Percentiles rank a stretch among this genome's conserved stretches.
Conservation (phyloP, 345 rosid genomes). For the Ceriops tagal region DNA sequence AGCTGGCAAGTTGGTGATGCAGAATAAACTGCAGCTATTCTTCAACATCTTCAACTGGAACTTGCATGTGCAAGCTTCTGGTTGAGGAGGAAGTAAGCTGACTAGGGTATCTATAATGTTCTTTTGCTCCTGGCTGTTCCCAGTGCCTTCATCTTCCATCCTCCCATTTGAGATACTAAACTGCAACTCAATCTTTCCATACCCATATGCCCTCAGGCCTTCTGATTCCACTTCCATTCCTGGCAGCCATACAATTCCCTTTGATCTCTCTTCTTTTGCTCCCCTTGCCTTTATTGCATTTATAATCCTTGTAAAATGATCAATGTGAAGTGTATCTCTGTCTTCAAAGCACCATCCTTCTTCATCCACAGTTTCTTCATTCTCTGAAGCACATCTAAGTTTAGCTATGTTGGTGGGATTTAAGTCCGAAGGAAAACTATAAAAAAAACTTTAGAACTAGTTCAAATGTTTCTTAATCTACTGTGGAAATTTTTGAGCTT, state of each 20-base stretch:
- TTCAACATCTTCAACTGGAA: conserved; percentile 71
- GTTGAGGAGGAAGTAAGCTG: conserved; percentile 61
- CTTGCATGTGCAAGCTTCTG: conserved; percentile 59
- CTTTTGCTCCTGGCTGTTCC: conserved; percentile 46
- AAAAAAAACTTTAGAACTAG: conserved; percentile 61
- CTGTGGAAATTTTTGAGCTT: conserved; percentile 79
- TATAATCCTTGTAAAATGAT: conserved; percentile 73
- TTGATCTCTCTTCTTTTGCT: conserved; percentile 46
- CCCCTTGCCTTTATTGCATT: conserved; percentile 56
- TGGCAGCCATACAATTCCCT: conserved; percentile 57
- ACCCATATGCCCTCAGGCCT: conserved; percentile 54
- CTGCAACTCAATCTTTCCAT: conserved; percentile 59
- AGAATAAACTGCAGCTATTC: conserved; percentile 59
- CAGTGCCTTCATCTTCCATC: conserved; percentile 36
- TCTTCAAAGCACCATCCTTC: conserved; percentile 51
- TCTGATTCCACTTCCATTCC: conserved; percentile 53
- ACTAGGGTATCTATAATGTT: conserved; percentile 62
- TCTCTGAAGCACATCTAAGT: conserved; percentile 36
- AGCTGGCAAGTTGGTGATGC: conserved; percentile 72
- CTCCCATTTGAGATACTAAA: conserved; percentile 41
- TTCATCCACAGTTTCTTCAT: conserved; percentile 28
- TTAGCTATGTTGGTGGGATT: conserved; percentile 56
- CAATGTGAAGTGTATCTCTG: conserved; percentile 46
- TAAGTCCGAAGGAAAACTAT: conserved; percentile 58
- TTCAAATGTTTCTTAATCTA: conserved; percentile 65